These are phyloP conservation scores for Priceomyces haplophilus DNA, from an alignment of 805 yeast genomes.

Conservation along the genomic window DNA sequence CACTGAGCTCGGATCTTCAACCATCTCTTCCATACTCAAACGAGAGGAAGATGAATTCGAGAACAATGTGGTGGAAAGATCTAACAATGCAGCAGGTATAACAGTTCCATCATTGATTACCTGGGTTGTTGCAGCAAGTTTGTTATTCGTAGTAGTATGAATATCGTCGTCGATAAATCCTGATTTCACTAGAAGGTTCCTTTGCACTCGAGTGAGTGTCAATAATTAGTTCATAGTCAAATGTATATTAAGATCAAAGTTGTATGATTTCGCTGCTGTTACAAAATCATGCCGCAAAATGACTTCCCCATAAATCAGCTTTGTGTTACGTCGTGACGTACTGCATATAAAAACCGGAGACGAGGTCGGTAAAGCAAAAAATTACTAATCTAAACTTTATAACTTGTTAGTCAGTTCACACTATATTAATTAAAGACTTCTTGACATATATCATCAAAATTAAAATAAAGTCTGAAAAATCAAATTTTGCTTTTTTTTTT, in stretches of 20 bases:
- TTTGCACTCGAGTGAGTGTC: too few relatives aligned
- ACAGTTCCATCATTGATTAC: not conserved
- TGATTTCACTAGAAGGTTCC: too few relatives aligned
- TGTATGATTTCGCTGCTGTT: too few relatives aligned
- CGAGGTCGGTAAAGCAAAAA: slow-evolving; percentile 2
- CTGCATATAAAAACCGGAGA: slow-evolving; percentile 2
- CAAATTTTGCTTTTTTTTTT: too few relatives aligned
- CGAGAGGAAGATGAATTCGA: not conserved
- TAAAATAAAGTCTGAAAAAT: too few relatives aligned
- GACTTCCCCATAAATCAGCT: not conserved
- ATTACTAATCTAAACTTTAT: not conserved
- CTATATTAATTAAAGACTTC: too few relatives aligned
- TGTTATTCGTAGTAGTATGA: not conserved
- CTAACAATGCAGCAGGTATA: not conserved
- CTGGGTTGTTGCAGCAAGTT: not conserved
- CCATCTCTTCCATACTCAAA: not conserved
- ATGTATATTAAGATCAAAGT: too few relatives aligned
- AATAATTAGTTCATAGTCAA: too few relatives aligned
- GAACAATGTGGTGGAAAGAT: not conserved
- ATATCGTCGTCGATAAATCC: too few relatives aligned
- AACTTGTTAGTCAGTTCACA: slow-evolving; percentile 1
- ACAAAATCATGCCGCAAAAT: too few relatives aligned
- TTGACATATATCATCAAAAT: too few relatives aligned
- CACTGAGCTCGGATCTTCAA: not conserved
- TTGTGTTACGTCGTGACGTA: not conserved